Evolutionary conservation across 352 stramenopile species (phyloP), one percentile per base, ranked within the genome.

Genomic region (Phytophthora chlamydospora): DNA sequence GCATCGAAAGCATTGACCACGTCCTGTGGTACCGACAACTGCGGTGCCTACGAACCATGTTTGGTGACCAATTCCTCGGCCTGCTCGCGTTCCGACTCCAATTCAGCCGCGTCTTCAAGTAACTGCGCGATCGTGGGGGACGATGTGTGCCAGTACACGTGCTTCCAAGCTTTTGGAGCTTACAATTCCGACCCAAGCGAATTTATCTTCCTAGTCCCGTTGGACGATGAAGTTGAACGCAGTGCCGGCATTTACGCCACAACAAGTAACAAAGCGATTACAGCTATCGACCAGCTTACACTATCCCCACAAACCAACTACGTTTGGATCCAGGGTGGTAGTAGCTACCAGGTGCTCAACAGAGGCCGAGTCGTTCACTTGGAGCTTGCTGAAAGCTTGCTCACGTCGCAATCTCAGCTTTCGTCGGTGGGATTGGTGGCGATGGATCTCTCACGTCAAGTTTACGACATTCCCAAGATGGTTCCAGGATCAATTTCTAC

Each of bases 291-390:
- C 11, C 50, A 62, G 17, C 35, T 67, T 7, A 51, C 10, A 36
- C 35, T 67, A 4, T 67, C 51, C 10, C 59, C 43, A 29, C 59
- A 62, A n/a, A 52, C 51, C 1, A 57, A 32, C n/a, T 41, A 33
- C 11, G 59, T 62, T n/a, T 67, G 50, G 50, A 62, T 67, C 21
- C 48, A 66, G 14, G 59, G 58, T 27, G 58, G 59, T 24, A 33
- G 36, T 3, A 27, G 3, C n/a, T 67, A 62, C 33, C 34, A 62
- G 13, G 34, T 58, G n/a, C 45, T 57, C 10, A 42, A 42, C 38
- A 62, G 17, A 16, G 51, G 59, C 3, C 34, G 33, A 9, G 36
- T 67, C 0, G 36, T 62, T 3, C 10, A 57, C 21, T 27, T 67
- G 24, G 6, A 62, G 7, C 12, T 67, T 9, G 49, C 43, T n/a